A percentile compares a stretch with the other conserved stretches of the same genome.
These are phyloP conservation scores for Vaccinium macrocarpon DNA, from an alignment of 148 eudicot genomes.

Conservation along the genomic window DNA sequence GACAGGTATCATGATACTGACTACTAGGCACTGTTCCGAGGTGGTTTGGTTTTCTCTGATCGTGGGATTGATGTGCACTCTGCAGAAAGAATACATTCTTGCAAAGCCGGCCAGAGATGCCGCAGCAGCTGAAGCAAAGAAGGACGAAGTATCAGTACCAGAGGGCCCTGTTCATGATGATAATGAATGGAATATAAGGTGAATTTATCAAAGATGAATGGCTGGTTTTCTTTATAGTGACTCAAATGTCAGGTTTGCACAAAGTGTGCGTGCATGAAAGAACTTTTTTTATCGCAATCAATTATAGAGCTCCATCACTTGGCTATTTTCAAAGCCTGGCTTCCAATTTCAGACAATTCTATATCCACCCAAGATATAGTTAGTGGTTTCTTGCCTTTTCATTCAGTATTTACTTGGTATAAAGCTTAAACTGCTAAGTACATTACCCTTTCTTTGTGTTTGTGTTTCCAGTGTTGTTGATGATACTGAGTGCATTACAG, in stretches of 20 bases:
- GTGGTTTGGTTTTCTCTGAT: slow-evolving; percentile 8
- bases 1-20: slow-evolving; percentile 54
- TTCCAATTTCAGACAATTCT: neutral
- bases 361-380: neutral
- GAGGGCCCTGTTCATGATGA: slow-evolving; percentile 74
- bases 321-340: neutral
- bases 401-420: neutral
- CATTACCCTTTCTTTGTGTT: slow-evolving; percentile 10
- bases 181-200: slow-evolving; percentile 96
- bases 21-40: neutral
- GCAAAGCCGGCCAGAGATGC: slow-evolving; percentile 88
- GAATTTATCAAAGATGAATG: neutral
- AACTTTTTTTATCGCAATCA: neutral
- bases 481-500: slow-evolving; percentile 41
- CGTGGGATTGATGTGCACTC: neutral
- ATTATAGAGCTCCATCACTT: neutral
- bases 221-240: neutral
- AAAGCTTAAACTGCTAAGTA: slow-evolving; percentile 2
- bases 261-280: neutral
- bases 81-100: slow-evolving; percentile 72
- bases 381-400: neutral
- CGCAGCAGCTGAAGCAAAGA: slow-evolving; percentile 72
- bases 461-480: slow-evolving; percentile 63
- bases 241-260: neutral
- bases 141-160: slow-evolving; percentile 47